These are phyloP conservation scores for Citrus hindsii DNA, from an alignment of 345 rosid species.

Conservation along the genomic window DNA sequence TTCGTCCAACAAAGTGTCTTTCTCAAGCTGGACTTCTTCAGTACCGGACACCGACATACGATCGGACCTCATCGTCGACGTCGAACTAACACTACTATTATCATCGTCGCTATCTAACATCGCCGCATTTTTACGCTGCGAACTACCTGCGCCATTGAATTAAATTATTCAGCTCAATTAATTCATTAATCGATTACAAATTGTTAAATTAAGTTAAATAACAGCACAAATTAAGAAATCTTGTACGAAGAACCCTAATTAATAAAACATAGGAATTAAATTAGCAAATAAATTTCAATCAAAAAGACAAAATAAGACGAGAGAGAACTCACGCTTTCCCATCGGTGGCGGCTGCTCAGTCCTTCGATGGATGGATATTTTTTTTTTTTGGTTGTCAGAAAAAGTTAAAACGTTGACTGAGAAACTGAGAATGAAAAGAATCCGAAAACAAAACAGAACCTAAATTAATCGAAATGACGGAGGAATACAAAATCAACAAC, in stretches of 20 bases:
- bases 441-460: slow-evolving; percentile 24
- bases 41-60: slow-evolving; percentile 35
- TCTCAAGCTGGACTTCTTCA: slow-evolving; percentile 62
- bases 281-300: slow-evolving; percentile 1
- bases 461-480: slow-evolving; percentile 19
- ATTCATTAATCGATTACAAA: no score
- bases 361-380: background rate
- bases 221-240: background rate
- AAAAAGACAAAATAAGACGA: background rate
- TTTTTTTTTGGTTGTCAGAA: slow-evolving; percentile 20
- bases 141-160: slow-evolving; percentile 36
- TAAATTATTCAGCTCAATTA: no score
- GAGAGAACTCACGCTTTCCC: slow-evolving; percentile 69
- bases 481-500: slow-evolving; percentile 14
- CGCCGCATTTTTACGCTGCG: slow-evolving; percentile 43
- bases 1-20: slow-evolving; percentile 65
- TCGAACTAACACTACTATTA: slow-evolving; percentile 68
- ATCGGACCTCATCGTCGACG: slow-evolving; percentile 68
- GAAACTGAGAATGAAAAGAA: slow-evolving; percentile 28
- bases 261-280: background rate
- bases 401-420: slow-evolving; percentile 29
- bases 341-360: slow-evolving; percentile 33
- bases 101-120: slow-evolving; percentile 83
- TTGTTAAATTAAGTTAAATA: no score
- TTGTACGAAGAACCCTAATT: background rate